phyloP scores from a whole-genome alignment of 2,329 filamentous ascomycete species.

The Diaporthe vexans region DNA sequence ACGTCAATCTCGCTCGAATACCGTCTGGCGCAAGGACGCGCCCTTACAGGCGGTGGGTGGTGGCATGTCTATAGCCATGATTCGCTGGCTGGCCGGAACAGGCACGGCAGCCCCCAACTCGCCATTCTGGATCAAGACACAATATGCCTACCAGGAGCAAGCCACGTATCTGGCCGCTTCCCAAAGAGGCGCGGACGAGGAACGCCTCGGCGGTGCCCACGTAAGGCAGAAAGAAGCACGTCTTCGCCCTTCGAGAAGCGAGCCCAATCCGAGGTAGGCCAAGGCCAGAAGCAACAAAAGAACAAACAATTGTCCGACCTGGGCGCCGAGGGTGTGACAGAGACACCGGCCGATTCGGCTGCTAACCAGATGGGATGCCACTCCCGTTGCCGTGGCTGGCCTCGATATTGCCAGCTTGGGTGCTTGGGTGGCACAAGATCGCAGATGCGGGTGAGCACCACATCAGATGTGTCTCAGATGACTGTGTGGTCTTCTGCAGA shows the following conservation, averaged over 20 bases:
- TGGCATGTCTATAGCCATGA: slow-evolving; percentile 6
- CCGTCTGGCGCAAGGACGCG: slow-evolving; percentile 27
- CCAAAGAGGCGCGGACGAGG: slow-evolving; percentile 3
- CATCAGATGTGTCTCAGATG: slow-evolving; percentile 29
- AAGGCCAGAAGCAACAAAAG: slow-evolving; percentile 26
- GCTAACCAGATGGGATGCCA: slow-evolving; percentile 31
- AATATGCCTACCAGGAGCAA: slow-evolving; percentile 24
- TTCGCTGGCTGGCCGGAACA: slow-evolving; percentile 16
- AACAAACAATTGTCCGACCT: slow-evolving; percentile 28
- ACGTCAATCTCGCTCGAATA: slow-evolving; percentile 1
- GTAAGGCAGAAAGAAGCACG: background rate
- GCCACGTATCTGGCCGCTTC: slow-evolving; percentile 21
- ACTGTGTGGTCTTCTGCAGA: slow-evolving; percentile 10
- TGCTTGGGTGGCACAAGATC: slow-evolving; percentile 23
- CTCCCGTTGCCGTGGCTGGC: slow-evolving; percentile 33
- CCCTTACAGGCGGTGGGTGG: slow-evolving; percentile 30
- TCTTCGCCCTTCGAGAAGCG: slow-evolving; percentile 16
- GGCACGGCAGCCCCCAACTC: slow-evolving; percentile 34
- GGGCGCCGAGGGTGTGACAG: slow-evolving; percentile 16
- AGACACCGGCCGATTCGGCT: slow-evolving; percentile 26
- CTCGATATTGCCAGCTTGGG: slow-evolving; percentile 13
- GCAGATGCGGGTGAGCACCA: background rate
- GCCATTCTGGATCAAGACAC: slow-evolving; percentile 19
- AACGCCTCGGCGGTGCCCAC: slow-evolving; percentile 3
- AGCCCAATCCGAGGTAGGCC: slow-evolving; percentile 21